Percentiles rank a stretch among this genome's conserved stretches.
Evolutionary conservation across 768 basidiomycete genomes (phyloP).

Genomic region (Sutorius australiensis): DNA sequence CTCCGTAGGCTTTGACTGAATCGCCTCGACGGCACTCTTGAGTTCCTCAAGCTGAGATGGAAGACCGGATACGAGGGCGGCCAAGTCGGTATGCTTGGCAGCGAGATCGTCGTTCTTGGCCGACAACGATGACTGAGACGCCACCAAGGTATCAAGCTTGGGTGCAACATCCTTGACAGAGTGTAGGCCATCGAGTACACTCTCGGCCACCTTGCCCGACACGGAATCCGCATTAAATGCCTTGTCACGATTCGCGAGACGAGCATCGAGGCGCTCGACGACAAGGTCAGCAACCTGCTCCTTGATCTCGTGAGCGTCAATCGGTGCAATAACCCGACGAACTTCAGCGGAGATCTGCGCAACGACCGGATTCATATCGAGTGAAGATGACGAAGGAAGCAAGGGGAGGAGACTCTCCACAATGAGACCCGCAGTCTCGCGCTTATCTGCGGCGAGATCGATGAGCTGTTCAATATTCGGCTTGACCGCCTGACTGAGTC

Average conservation of each 20-base stretch:
- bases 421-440: conserved; percentile 81
- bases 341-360: conserved; percentile 65
- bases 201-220: conserved; percentile 51
- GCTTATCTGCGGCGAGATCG: conserved; percentile 83
- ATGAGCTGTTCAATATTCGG: conserved; percentile 87
- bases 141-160: conserved; percentile 39
- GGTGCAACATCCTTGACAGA: conserved; percentile 39
- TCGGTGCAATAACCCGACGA: conserved; percentile 63
- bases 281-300: conserved; percentile 88
- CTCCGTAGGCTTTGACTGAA: conserved; percentile 20
- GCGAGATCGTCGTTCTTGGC: conserved; percentile 37
- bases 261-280: conserved; percentile 78
- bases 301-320: conserved; percentile 84
- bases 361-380: conserved; percentile 56
- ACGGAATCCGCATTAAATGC: conserved; percentile 59
- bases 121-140: conserved; percentile 41
- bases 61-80: conserved; percentile 42
- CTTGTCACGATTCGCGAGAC: conserved; percentile 74
- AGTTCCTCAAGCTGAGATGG: conserved; percentile 45
- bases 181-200: conserved; percentile 43
- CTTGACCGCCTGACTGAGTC: conserved; percentile 80
- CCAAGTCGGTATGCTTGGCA: conserved; percentile 39
- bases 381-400: conserved; percentile 42
- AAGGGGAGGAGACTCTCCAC: conserved; percentile 68
- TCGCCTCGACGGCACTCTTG: conserved; percentile 39